Base-by-base conservation (phyloP, 768 basidiomycete genomes). In the Tricholoma sp. region DNA sequence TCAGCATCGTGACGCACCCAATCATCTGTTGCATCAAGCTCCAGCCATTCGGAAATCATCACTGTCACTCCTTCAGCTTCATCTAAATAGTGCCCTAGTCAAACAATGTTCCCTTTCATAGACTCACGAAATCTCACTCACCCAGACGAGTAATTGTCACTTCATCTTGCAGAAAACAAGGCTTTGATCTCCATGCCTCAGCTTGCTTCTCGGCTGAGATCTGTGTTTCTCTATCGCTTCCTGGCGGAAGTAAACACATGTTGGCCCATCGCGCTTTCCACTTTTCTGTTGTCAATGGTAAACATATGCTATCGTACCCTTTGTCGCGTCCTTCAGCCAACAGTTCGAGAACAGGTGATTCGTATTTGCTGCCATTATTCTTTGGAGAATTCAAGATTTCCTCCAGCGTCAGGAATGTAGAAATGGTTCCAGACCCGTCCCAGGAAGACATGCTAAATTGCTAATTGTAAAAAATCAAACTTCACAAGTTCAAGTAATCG, bases 1-100 rank as follows among this genome's bases (percentile, higher is more conserved):
- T 96, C 97, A 45, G 94, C 89, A 67, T 99, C 97, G 64, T 96
- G 92, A 45, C 97, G 84, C 53, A 98, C 86, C 80, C 95, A 93
- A 64, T 94, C 92, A 70, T 98, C 94, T 0, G 82, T 74, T 7
- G 92, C 87, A 72, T 99, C 97, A 37, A 99, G 77, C 69, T 97
- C 93, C 3, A 99, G 79, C 97, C 97, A 99, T 54, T 95, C 91
- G 2, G 94, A 94, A 7, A 90, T 79, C 68, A 97, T 81, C 4
- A 78, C 87, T 12, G 91, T 83, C 36, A 89, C 74, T 28, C 79
- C 79, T 57, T 88, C 85, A 9, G 85, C 82, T 64, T 93, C 89
- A 69, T 91, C 91, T 92, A 62, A 24, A 17, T 8, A 52, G 9
- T 20, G 37, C 11, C 6, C 18, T 10, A 11, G 17, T 42, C 20